Evolutionary conservation across 148 eudicot genomes (phyloP).

Genomic region (Fagopyrum tataricum): DNA sequence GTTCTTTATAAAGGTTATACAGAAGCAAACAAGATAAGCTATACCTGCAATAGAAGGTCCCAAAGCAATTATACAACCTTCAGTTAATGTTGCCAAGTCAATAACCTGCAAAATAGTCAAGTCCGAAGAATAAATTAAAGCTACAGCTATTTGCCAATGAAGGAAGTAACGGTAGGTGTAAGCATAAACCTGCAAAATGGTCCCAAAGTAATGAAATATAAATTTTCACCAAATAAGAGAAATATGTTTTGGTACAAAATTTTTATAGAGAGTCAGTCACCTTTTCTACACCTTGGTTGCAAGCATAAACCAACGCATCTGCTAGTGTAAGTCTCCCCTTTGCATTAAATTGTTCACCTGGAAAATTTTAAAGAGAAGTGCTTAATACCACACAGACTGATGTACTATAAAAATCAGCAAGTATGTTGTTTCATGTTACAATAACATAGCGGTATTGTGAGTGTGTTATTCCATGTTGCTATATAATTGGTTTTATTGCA

Average conservation of each 20-base stretch:
- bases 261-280: constrained; percentile 27
- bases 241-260: not conserved
- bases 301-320: constrained; percentile 97
- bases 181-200: constrained; percentile 16
- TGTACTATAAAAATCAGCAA: not conserved
- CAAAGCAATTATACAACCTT: constrained; percentile 81
- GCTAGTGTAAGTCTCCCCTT: constrained; percentile 99
- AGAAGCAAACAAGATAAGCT: not conserved
- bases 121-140: not conserved
- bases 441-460: too few relatives aligned
- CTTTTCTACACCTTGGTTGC: constrained; percentile 98
- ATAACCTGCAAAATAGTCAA: constrained; percentile 42
- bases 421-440: too few relatives aligned
- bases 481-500: not conserved
- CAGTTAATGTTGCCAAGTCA: constrained; percentile 93
- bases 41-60: constrained; percentile 95
- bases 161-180: not conserved
- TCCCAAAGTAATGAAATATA: too few relatives aligned
- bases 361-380: not conserved
- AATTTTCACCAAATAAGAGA: constrained; percentile 3
- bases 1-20: not conserved
- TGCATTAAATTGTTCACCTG: constrained; percentile 99
- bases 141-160: not conserved
- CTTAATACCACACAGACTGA: not conserved
- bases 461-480: constrained; percentile 1